phyloP scores from a whole-genome alignment of 495 filamentous ascomycete genomes.

The Trichoderma orchidacearum region DNA sequence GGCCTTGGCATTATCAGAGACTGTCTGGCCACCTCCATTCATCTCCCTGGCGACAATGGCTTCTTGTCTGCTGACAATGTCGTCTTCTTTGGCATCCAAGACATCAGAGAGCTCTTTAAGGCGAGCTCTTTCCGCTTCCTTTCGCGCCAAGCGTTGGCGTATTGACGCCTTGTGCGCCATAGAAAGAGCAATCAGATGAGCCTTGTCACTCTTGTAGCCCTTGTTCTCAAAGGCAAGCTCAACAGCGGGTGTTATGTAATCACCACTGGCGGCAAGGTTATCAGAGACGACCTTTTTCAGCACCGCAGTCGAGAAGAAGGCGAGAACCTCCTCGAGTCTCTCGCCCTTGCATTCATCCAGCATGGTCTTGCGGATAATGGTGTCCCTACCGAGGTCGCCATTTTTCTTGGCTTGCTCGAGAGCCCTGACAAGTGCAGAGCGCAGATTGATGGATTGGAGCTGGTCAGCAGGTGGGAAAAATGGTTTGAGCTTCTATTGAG shows the following conservation, averaged over 20 bases:
- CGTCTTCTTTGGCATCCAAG: slow-evolving; percentile 34
- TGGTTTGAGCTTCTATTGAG: slow-evolving; percentile 60
- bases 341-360: slow-evolving; percentile 84
- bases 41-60: slow-evolving; percentile 13
- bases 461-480: slow-evolving; percentile 83
- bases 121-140: slow-evolving; percentile 34
- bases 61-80: slow-evolving; percentile 21
- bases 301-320: slow-evolving; percentile 66
- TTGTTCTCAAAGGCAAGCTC: slow-evolving; percentile 47
- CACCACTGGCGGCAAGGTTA: slow-evolving; percentile 11
- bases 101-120: slow-evolving; percentile 46
- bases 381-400: slow-evolving; percentile 64
- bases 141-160: slow-evolving; percentile 32
- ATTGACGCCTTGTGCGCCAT: slow-evolving; percentile 61
- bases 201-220: slow-evolving; percentile 45
- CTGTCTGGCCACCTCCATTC: slow-evolving; percentile 4
- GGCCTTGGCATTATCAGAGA: slow-evolving; percentile 23
- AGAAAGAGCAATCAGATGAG: slow-evolving; percentile 49
- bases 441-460: slow-evolving; percentile 77
- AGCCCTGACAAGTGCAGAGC: slow-evolving; percentile 65
- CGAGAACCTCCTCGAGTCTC: slow-evolving; percentile 64
- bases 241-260: slow-evolving; percentile 35
- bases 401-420: slow-evolving; percentile 76
- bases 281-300: slow-evolving; percentile 51
- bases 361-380: slow-evolving; percentile 74